These are phyloP conservation scores for Mycena galericulata DNA, from an alignment of 768 basidiomycete genomes.

Conservation along the genomic window DNA sequence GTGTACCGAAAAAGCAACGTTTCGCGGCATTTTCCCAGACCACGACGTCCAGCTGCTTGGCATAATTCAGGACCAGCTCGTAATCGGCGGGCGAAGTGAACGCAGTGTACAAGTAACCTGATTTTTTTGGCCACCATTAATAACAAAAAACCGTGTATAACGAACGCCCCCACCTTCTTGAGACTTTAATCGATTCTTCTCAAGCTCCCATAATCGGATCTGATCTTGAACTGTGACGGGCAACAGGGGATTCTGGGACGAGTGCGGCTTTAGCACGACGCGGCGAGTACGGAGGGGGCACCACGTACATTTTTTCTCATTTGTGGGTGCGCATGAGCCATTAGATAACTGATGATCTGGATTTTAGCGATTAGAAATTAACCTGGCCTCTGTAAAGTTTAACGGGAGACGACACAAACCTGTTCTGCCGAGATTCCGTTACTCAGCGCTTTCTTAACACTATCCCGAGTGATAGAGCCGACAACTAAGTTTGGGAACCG, in stretches of 20 bases:
- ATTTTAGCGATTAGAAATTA: slow-evolving; percentile 31
- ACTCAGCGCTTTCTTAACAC: slow-evolving; percentile 91
- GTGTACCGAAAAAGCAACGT: slow-evolving; percentile 85
- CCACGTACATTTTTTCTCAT: slow-evolving; percentile 91
- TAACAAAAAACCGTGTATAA: slow-evolving; percentile 35
- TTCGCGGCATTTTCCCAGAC: slow-evolving; percentile 83
- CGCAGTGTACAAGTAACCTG: slow-evolving; percentile 90
- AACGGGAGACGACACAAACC: slow-evolving; percentile 57
- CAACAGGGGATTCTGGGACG: slow-evolving; percentile 83
- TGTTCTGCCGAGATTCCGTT: slow-evolving; percentile 98
- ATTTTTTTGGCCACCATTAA: slow-evolving; percentile 37
- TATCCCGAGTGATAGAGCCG: slow-evolving; percentile 93
- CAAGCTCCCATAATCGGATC: slow-evolving; percentile 96
- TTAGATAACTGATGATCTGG: slow-evolving; percentile 95
- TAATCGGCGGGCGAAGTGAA: slow-evolving; percentile 92
- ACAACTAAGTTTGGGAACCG: slow-evolving; percentile 98
- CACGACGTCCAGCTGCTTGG: slow-evolving; percentile 83
- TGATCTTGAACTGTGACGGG: slow-evolving; percentile 99
- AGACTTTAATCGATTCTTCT: slow-evolving; percentile 90
- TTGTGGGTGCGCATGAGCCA: slow-evolving; percentile 96
- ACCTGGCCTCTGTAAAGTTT: slow-evolving; percentile 33
- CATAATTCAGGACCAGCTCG: slow-evolving; percentile 87
- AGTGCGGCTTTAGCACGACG: slow-evolving; percentile 37
- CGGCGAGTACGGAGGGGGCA: slow-evolving; percentile 36
- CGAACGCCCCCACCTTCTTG: slow-evolving; percentile 76